A percentile compares a stretch with the other conserved stretches of the same genome.
phyloP scores from a whole-genome alignment of 805 yeast species.

The Hanseniaspora nectarophila region DNA sequence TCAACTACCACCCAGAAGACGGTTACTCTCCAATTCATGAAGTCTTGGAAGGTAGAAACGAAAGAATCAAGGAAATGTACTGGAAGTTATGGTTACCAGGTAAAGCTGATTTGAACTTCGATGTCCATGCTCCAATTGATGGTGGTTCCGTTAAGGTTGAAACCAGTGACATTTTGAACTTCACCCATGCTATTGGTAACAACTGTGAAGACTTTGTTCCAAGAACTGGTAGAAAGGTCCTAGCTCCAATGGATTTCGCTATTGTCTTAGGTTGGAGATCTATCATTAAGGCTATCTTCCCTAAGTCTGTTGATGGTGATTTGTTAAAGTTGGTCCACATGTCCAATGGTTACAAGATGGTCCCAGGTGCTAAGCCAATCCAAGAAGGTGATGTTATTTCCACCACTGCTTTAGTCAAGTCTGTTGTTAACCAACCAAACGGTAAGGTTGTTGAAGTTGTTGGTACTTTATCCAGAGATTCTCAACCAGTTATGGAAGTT shows the following conservation, averaged over 20 bases:
- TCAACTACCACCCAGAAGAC: slow-evolving; percentile 65
- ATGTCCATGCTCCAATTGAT: slow-evolving; percentile 56
- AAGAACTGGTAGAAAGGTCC: slow-evolving; percentile 68
- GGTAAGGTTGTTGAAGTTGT: slow-evolving; percentile 95
- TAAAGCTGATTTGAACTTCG: slow-evolving; percentile 51
- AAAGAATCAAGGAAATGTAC: slow-evolving; percentile 87
- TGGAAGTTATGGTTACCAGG: slow-evolving; percentile 91
- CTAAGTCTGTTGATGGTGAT: slow-evolving; percentile 91
- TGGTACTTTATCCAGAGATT: slow-evolving; percentile 72
- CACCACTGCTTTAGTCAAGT: slow-evolving; percentile 70
- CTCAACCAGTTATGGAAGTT: slow-evolving; percentile 79
- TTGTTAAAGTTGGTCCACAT: slow-evolving; percentile 84
- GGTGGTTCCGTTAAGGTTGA: slow-evolving; percentile 62
- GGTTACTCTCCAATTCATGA: slow-evolving; percentile 96
- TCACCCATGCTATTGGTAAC: slow-evolving; percentile 95
- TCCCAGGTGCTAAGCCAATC: slow-evolving; percentile 82
- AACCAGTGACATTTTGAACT: slow-evolving; percentile 70
- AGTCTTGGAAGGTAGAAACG: slow-evolving; percentile 79
- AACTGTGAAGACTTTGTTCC: slow-evolving; percentile 90
- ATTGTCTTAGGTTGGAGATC: slow-evolving; percentile 98
- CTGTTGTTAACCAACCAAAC: slow-evolving; percentile 79
- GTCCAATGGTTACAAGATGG: slow-evolving; percentile 87
- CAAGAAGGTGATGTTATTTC: slow-evolving; percentile 77
- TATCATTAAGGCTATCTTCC: slow-evolving; percentile 96
- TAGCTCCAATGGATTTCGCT: slow-evolving; percentile 99